Evolutionary conservation across 1,284 basidiomycete species (phyloP).

Genomic region (Athelia sp.): DNA sequence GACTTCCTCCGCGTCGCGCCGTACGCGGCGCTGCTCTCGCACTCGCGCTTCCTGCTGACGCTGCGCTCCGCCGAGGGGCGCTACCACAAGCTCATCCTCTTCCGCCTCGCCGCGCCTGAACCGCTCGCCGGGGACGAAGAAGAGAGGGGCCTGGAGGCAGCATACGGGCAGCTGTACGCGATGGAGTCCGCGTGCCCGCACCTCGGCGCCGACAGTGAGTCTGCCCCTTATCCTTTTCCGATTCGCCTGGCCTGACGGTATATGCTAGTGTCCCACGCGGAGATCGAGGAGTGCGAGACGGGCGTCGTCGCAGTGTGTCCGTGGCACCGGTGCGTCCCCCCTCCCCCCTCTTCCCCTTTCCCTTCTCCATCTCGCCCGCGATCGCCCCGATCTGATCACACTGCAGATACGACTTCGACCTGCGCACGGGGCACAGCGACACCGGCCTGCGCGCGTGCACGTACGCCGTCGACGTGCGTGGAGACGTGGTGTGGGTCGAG

Average conservation of each 20-base stretch:
- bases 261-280: constrained; percentile 65
- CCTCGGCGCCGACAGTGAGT: constrained; percentile 64
- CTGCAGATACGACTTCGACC: constrained; percentile 67
- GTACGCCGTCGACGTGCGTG: constrained; percentile 57
- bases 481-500: constrained; percentile 60
- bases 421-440: constrained; percentile 68
- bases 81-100: constrained; percentile 71
- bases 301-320: constrained; percentile 70
- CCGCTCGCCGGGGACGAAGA: constrained; percentile 6
- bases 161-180: constrained; percentile 60
- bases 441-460: constrained; percentile 80
- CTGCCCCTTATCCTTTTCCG: background rate
- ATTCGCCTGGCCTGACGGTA: background rate
- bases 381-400: background rate
- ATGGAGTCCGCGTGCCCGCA: constrained; percentile 88
- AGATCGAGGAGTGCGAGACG: constrained; percentile 66
- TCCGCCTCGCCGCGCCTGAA: constrained; percentile 45
- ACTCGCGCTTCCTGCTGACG: constrained; percentile 66
- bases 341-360: constrained; percentile 22
- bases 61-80: constrained; percentile 57
- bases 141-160: constrained; percentile 9
- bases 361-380: background rate
- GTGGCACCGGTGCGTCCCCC: constrained; percentile 57
- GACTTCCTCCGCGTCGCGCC: constrained; percentile 39
- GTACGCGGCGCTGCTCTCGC: constrained; percentile 45